These are phyloP conservation scores for Pichia sp. DNA, from an alignment of 1,139 yeast genomes.

Conservation along the genomic window DNA sequence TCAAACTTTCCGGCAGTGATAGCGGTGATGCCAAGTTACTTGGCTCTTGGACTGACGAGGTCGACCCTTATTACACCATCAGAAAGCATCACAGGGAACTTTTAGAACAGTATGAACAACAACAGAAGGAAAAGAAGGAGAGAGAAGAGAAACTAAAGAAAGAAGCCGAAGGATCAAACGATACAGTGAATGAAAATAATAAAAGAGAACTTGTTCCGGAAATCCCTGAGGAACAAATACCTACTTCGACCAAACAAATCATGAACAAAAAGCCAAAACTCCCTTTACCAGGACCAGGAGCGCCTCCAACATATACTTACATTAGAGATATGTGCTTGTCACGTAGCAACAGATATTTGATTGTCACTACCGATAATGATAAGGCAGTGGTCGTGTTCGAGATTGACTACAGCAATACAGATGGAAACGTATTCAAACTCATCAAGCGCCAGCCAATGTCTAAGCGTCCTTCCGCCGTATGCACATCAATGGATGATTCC, in stretches of 20 bases:
- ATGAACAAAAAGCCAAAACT: slow-evolving; percentile 44
- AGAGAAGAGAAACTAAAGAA: slow-evolving; percentile 20
- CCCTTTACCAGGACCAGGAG: slow-evolving; percentile 64
- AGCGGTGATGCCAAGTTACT: slow-evolving; percentile 27
- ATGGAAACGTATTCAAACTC: slow-evolving; percentile 42
- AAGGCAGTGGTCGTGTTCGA: slow-evolving; percentile 69
- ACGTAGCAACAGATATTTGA: slow-evolving; percentile 48
- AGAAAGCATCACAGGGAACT: slow-evolving; percentile 41
- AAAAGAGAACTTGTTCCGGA: slow-evolving; percentile 16
- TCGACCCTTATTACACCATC: slow-evolving; percentile 40
- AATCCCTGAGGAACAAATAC: slow-evolving; percentile 19
- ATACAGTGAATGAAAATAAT: slow-evolving; percentile 32
- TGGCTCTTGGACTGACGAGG: slow-evolving; percentile 52
- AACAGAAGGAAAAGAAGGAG: slow-evolving; percentile 34
- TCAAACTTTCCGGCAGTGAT: slow-evolving; percentile 29
- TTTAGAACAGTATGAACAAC: slow-evolving; percentile 28
- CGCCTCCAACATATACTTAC: slow-evolving; percentile 60
- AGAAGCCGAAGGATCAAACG: slow-evolving; percentile 31
- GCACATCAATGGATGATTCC: slow-evolving; percentile 49
- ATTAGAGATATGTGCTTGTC: slow-evolving; percentile 59
- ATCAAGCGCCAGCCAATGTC: slow-evolving; percentile 74
- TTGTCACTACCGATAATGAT: slow-evolving; percentile 77
- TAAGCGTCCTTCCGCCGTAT: slow-evolving; percentile 82
- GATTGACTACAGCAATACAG: slow-evolving; percentile 27
- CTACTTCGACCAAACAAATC: slow-evolving; percentile 28